Evolutionary conservation across 148 eudicot species (phyloP).

Genomic region (Rhododendron vialii): DNA sequence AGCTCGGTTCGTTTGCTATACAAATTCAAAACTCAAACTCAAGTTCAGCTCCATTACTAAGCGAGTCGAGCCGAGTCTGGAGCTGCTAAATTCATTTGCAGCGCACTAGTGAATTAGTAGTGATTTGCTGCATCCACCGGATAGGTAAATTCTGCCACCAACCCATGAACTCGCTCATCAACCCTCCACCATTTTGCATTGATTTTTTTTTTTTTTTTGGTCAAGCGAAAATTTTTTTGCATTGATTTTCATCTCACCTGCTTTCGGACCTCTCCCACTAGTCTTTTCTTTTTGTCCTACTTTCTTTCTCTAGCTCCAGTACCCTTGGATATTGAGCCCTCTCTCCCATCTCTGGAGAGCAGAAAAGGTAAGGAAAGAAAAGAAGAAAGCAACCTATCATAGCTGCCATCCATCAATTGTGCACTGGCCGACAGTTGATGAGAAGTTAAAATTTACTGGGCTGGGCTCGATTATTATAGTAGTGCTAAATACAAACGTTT

Average conservation of each 20-base stretch:
- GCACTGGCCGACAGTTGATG: neutral
- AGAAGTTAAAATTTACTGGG: neutral
- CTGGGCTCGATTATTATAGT: neutral
- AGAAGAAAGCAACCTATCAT: slow-evolving; percentile 28
- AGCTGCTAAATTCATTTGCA: neutral
- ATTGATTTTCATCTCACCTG: neutral
- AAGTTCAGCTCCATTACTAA: neutral
- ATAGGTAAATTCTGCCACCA: neutral
- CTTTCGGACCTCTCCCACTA: neutral
- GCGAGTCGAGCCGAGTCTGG: neutral
- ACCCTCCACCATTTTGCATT: slow-evolving; percentile 4
- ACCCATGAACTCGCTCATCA: neutral
- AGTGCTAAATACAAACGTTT: no score
- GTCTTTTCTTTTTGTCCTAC: neutral
- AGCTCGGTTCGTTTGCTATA: neutral
- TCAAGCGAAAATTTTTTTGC: no score
- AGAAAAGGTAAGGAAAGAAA: slow-evolving; percentile 5
- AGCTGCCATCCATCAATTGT: neutral
- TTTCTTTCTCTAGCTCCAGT: slow-evolving; percentile 7
- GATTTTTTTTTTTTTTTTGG: no score
- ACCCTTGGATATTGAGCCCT: slow-evolving; percentile 21
- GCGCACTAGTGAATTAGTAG: no score
- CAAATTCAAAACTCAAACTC: no score
- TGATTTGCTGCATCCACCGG: neutral
- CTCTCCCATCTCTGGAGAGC: neutral